Base-by-base conservation (phyloP, 495 filamentous ascomycete genomes). In the Penicillium silybi region DNA sequence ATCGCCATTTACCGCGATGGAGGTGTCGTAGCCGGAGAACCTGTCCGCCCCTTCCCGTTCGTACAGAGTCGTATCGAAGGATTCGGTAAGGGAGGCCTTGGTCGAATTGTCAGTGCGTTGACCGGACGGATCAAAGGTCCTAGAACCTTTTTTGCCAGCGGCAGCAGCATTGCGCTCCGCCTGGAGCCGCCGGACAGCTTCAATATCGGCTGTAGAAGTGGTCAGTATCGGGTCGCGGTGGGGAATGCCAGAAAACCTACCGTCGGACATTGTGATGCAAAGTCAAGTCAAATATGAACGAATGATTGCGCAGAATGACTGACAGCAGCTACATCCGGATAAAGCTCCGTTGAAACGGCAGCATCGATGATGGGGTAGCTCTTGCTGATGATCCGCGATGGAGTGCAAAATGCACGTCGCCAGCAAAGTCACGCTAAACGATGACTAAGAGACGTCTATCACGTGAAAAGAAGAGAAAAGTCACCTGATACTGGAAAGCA, bases 51-150 rank as follows among this genome's bases (percentile, higher is more conserved):
- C 85, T 64, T 88, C 81, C 59, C 86, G 83, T 46, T 92, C 90
- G 80, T 97, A 99, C 34, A 99, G 81, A 29, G 85, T 84, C 34
- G 86, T 97, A 70, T 99, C 93, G 79, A 96, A 95, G 65, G 81
- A 86, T 65, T 97, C 95, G 67, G 87, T 95, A 59, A 99, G 77
- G 71, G 91, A 92, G 69, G 86, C 90, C 85, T 97, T 97, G 67
- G 89, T 92, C 56, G 89, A 92, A 65, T 76, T 79, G 80, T 95
- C 88, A 80, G 84, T 86, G 71, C 92, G 89, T 76, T 96, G 91
- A 77, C 72, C 86, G 66, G 87, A 83, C 54, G 85, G 79, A 76
- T 95, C 90, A 71, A 92, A 91, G 69, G 85, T 85, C 75, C 85
- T 88, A 59, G 87, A 89, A 76, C 89, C 87, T 77, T 93, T 92